phyloP scores from a whole-genome alignment of 2,329 filamentous ascomycete genomes.

The Hymenoscyphus fraxineus region DNA sequence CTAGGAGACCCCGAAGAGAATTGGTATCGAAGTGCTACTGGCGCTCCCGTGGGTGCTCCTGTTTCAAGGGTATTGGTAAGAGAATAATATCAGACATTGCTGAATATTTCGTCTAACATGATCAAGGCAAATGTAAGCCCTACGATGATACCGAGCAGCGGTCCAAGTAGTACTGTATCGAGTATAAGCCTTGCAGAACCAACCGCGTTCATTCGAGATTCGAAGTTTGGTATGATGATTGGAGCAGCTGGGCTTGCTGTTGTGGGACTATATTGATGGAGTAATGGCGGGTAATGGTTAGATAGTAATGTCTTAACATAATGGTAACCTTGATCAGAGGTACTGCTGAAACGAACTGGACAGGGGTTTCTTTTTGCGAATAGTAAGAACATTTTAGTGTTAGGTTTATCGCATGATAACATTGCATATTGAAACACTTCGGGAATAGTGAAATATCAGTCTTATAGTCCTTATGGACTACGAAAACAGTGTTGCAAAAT shows the following conservation, averaged over 20 bases:
- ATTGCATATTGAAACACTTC: too few relatives aligned
- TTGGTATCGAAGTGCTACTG: slow-evolving; percentile 37
- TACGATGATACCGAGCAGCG: background rate
- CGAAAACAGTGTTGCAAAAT: background rate
- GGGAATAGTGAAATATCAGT: too few relatives aligned
- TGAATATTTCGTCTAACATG: background rate
- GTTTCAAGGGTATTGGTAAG: background rate
- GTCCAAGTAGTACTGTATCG: background rate
- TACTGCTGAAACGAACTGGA: too few relatives aligned
- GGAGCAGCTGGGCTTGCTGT: background rate
- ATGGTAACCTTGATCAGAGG: too few relatives aligned
- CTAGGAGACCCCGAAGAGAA: slow-evolving; percentile 39
- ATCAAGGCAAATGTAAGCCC: background rate
- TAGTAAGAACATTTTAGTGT: too few relatives aligned
- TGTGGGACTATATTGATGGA: background rate
- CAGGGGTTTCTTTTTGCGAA: too few relatives aligned
- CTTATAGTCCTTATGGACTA: too few relatives aligned
- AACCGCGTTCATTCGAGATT: background rate
- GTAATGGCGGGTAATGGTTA: background rate
- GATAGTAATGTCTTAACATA: too few relatives aligned
- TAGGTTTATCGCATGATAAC: too few relatives aligned
- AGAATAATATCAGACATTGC: background rate
- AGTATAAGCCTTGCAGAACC: background rate
- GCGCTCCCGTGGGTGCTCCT: background rate
- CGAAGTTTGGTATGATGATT: background rate